phyloP scores from a whole-genome alignment of 1,139 yeast species.

The Kodamaea sp. region DNA sequence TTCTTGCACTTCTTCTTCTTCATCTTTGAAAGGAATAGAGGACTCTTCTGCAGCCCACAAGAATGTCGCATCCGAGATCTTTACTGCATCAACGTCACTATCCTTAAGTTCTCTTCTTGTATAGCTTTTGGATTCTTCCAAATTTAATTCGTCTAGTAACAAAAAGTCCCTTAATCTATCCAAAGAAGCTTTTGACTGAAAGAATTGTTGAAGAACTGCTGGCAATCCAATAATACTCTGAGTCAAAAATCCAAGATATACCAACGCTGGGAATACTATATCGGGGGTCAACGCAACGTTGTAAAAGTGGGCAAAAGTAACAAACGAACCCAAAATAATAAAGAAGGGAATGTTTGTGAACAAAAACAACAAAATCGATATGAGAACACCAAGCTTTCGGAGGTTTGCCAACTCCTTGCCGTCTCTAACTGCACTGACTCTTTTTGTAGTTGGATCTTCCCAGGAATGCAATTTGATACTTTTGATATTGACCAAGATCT shows the following conservation, averaged over 20 bases:
- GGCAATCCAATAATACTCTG: conserved; percentile 61
- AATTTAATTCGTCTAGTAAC: conserved; percentile 29
- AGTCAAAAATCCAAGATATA: conserved; percentile 59
- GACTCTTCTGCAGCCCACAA: conserved; percentile 18
- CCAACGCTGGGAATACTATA: conserved; percentile 69
- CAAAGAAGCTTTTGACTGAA: conserved; percentile 62
- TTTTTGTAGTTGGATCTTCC: conserved; percentile 65
- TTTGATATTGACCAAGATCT: conserved; percentile 63
- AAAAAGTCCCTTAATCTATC: conserved; percentile 59
- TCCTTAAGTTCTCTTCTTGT: neutral
- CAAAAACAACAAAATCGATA: conserved; percentile 52
- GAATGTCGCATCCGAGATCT: conserved; percentile 21
- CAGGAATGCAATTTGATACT: conserved; percentile 73
- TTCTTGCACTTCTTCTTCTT: conserved; percentile 23
- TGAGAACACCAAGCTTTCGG: conserved; percentile 44
- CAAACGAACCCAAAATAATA: conserved; percentile 65
- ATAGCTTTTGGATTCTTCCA: conserved; percentile 13
- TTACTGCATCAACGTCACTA: conserved; percentile 12
- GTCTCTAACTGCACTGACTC: conserved; percentile 51
- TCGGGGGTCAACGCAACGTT: conserved; percentile 63
- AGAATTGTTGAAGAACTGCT: conserved; percentile 54
- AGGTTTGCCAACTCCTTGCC: conserved; percentile 51
- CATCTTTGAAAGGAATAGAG: conserved; percentile 7
- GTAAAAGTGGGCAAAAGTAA: conserved; percentile 49
- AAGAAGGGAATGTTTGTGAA: conserved; percentile 69